Evolutionary conservation across 768 basidiomycete species (phyloP), one percentile per base, ranked within the genome.

Genomic region (Boletales sp.): DNA sequence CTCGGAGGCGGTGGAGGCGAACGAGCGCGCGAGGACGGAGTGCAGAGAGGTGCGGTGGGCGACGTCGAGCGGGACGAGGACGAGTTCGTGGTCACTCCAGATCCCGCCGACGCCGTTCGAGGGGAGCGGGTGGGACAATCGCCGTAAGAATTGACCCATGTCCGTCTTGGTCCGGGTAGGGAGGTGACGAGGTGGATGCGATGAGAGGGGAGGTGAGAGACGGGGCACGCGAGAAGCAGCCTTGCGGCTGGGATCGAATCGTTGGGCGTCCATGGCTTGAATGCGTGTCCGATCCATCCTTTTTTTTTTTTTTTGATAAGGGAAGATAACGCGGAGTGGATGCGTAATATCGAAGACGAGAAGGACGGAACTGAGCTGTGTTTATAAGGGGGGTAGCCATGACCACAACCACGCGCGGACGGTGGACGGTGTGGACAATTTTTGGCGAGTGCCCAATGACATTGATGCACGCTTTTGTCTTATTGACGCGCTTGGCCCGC

Each of bases 31-130:
- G 19, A 62, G 27, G 30, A 32, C 8, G 18, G 60, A 64, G 17
- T 24, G 41, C 45, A 62, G 3, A 21, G 63, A 63, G 43, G 43
- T 46, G 45, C 45, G 43, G 17, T 52, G 47, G 36, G 59, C 42
- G 9, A 66, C 63, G 4, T 61, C 64, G 8, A 68, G 45, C 27
- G 68, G 68, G 35, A 68, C 58, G 48, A 69, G 56, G 50, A 68
- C 66, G 30, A 69, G 40, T 49, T 68, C 66, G 29, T 68, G 68
- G 62, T 68, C 68, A 27, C 64, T 61, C 66, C 66, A 68, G 12
- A 68, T 47, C 17, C 68, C 66, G 14, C 68, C 66, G 43, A 55
- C 57, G 7, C 47, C 51, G 34, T 31, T 55, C 9, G 51, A 48
- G 18, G 61, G 54, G 2, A 50, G 40, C 24, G 58, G 52, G 3